Conservation (phyloP, 2,329 filamentous ascomycete species). For the Penicillium janthinellum region DNA sequence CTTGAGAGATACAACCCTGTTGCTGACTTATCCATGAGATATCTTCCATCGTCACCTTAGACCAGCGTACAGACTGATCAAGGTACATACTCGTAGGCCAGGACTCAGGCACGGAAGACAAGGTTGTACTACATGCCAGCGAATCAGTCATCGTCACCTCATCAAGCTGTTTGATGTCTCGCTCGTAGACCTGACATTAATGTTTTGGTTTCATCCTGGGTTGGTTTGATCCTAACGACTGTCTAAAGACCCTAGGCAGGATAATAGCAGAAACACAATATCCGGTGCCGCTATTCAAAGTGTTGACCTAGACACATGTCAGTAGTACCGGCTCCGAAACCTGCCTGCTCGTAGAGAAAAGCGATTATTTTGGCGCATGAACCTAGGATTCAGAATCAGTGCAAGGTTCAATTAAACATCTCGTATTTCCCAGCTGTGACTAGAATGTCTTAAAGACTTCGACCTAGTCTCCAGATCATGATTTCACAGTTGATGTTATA, state of each 20-base stretch:
- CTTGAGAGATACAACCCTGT: not conserved
- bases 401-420: not conserved
- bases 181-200: not conserved
- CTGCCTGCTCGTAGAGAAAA: not conserved
- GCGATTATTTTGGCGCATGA: not conserved
- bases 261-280: too few relatives aligned
- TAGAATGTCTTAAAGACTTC: conserved; percentile 11
- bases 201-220: not conserved
- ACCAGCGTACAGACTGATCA: not conserved
- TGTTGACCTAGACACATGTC: too few relatives aligned
- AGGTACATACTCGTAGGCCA: not conserved
- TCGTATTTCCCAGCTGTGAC: conserved; percentile 8
- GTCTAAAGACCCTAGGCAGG: not conserved
- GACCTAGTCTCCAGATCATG: not conserved
- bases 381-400: conserved; percentile 2
- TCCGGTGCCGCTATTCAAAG: not conserved
- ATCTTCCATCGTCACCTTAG: not conserved
- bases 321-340: not conserved
- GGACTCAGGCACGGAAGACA: not conserved
- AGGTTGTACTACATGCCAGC: not conserved
- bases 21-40: not conserved
- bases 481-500: not conserved
- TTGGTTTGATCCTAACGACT: not conserved
- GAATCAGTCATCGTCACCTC: not conserved
- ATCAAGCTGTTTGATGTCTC: not conserved